Conservation (phyloP, 306 rosid species). For the Glycine tomentella region DNA sequence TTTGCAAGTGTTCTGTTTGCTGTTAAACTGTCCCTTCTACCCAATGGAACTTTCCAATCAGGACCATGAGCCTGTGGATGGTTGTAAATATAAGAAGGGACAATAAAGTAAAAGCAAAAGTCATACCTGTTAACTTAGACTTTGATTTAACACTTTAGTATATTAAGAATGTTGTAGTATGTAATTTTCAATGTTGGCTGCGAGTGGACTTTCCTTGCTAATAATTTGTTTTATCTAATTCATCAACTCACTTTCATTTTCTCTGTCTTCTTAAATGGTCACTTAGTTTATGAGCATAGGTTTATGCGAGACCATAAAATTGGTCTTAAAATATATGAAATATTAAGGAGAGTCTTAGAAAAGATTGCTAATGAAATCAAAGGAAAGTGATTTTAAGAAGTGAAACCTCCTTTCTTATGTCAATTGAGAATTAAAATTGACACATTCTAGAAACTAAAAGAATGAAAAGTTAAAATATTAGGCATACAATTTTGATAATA, state of each 20-base stretch:
- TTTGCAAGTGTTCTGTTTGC: constrained; percentile 49
- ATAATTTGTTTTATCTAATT: background rate
- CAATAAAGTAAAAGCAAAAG: background rate
- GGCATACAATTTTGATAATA: background rate
- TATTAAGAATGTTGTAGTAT: background rate
- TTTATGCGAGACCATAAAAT: background rate
- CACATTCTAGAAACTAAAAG: background rate
- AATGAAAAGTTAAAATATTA: background rate
- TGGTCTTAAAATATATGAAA: background rate
- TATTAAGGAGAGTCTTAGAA: background rate
- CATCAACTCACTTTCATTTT: background rate
- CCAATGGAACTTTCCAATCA: constrained; percentile 54
- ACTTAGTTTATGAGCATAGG: background rate
- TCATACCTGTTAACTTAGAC: background rate
- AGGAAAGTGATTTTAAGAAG: background rate
- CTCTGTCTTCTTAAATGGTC: background rate
- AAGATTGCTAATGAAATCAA: background rate
- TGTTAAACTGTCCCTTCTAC: constrained; percentile 62
- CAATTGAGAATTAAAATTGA: background rate
- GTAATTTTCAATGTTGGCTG: background rate
- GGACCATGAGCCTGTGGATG: constrained; percentile 55
- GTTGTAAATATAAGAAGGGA: background rate
- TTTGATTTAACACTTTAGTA: background rate
- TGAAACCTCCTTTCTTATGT: background rate
- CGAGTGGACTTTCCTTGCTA: background rate